Base-by-base conservation (phyloP, 176 grass and related monocot species). In the Olyra latifolia region DNA sequence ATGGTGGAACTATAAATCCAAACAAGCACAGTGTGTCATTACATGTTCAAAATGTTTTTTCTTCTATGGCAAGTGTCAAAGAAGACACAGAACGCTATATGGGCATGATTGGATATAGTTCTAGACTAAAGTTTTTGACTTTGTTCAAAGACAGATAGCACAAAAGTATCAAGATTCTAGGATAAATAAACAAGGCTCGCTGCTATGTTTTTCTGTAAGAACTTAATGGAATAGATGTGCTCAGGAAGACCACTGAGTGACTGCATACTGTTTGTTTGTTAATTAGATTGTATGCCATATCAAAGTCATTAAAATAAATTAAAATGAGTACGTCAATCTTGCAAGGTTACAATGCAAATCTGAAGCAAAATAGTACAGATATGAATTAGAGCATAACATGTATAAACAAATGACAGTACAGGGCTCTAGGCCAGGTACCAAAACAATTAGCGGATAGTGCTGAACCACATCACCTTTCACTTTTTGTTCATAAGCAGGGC, bases 401-500 rank as follows among this genome's bases (percentile, higher is more conserved):
- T 56, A 53, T 54, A 10, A 59, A 16, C 61, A 80, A 86, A 74
- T n/a, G 57, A 20, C 20, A 80, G 50, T 63, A 19, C 23, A 44
- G 28, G 64, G 57, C 16, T 47, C 72, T 6, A 82, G 57, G 6
- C 0, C 40, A n/a, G 50, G 10, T 60, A 69, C 44, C 7, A 23
- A 61, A 61, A 75, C 7, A 75, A 70, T 13, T 61, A 64, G 69
- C 22, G 39, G 72, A 30, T 63, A 76, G 55, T 55, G n/a, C 48
- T n/a, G 46, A 80, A 55, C 15, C 24, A 76, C 1, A 48, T 83
- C 75, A 98, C 95, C 95, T 95, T 95, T 95, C 72, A 98, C 95
- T 98, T 98, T 98, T 77, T 91, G 80, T 80, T 98, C 95, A 80
- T 98, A 98, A 85, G 90, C 83, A 79, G 90, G 68, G 14, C 88